These are phyloP conservation scores for Dillenia suffruticosa DNA, from an alignment of 164 flowering plant genomes.

Conservation along the genomic window DNA sequence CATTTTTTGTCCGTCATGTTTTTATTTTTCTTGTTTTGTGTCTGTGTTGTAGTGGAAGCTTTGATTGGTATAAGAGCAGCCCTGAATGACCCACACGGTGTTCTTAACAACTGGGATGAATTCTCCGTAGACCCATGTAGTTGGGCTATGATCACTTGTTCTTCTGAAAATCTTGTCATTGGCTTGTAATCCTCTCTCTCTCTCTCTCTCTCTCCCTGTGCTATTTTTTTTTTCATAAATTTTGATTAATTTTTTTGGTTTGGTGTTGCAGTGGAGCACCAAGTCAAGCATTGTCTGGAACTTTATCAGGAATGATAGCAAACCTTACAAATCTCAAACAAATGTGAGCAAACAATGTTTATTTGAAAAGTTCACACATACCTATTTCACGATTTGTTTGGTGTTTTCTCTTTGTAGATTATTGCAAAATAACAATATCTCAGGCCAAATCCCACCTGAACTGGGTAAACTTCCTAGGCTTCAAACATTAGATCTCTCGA, in stretches of 20 bases:
- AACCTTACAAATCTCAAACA: conserved; percentile 85
- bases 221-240: not conserved
- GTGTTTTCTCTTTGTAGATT: conserved; percentile 34
- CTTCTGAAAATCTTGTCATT: conserved; percentile 70
- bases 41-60: conserved; percentile 53
- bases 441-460: conserved; percentile 74
- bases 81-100: conserved; percentile 76
- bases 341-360: conserved; percentile 51
- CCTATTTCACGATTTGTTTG: not conserved
- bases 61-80: conserved; percentile 51
- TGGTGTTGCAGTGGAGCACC: conserved; percentile 75
- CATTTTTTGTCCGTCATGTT: conserved; percentile 2
- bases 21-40: conserved; percentile 3
- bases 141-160: conserved; percentile 95
- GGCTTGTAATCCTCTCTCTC: conserved; percentile 55
- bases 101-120: conserved; percentile 88
- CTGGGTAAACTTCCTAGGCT: conserved; percentile 65
- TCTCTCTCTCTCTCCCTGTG: not conserved
- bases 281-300: conserved; percentile 83
- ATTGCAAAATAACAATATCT: conserved; percentile 84
- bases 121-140: conserved; percentile 96
- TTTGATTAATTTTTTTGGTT: not conserved
- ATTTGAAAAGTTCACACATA: conserved; percentile 2
- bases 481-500: conserved; percentile 87
- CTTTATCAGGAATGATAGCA: conserved; percentile 57